A percentile compares a stretch with the other conserved stretches of the same genome.
phyloP scores from a whole-genome alignment of 148 eudicot genomes.

The Chenopodium berlandieri region DNA sequence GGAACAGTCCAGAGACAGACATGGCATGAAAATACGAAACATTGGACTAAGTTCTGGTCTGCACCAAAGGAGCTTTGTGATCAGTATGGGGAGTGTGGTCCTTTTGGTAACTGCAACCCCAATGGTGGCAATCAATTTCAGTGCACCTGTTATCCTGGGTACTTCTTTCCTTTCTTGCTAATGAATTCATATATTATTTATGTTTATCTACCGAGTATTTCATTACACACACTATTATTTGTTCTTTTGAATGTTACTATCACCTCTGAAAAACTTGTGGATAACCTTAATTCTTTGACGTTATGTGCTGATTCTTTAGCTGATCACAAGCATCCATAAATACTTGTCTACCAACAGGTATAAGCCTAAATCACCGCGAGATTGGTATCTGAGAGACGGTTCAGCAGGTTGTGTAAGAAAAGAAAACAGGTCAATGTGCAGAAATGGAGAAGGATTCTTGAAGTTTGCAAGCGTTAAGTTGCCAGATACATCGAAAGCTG shows the following conservation, averaged over 20 bases:
- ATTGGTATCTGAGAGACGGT: conserved; percentile 52
- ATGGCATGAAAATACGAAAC: conserved; percentile 34
- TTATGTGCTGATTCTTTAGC: not conserved
- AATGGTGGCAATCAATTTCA: conserved; percentile 24
- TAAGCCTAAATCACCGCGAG: conserved; percentile 38
- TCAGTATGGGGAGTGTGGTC: conserved; percentile 40
- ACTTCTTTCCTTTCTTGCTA: not conserved
- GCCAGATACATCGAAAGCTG: conserved; percentile 44
- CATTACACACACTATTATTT: too few relatives aligned
- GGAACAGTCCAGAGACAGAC: conserved; percentile 43
- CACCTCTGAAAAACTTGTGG: not conserved
- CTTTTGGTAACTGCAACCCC: conserved; percentile 35
- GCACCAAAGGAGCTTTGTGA: conserved; percentile 51
- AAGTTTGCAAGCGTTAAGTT: conserved; percentile 38
- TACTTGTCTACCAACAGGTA: conserved; percentile 19
- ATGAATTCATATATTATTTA: too few relatives aligned
- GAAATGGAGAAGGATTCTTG: conserved; percentile 43
- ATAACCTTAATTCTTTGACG: not conserved
- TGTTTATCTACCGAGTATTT: too few relatives aligned
- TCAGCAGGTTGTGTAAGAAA: conserved; percentile 42
- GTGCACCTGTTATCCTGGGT: conserved; percentile 50
- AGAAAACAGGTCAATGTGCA: conserved; percentile 36
- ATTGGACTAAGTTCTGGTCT: conserved; percentile 37
- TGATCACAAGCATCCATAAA: not conserved
- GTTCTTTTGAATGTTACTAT: not conserved